Evolutionary conservation across 2,329 filamentous ascomycete genomes (phyloP), one percentile per base, ranked within the genome.

Genomic region (Aspergillus viridinutans): DNA sequence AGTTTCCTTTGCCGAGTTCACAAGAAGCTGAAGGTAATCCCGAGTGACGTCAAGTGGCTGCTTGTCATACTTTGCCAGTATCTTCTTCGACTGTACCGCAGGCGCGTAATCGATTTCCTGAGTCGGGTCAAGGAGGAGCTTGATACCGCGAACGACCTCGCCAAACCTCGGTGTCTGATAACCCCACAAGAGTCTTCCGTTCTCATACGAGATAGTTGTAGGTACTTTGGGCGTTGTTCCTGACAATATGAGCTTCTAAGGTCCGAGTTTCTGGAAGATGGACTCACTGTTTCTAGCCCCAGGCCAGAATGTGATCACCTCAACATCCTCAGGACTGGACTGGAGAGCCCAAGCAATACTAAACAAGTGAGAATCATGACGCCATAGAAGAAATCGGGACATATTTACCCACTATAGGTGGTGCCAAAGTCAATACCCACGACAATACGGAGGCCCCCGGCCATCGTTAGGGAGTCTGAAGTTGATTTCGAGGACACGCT

Each of bases 351-450:
- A 70, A 5, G 64, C 65, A 25, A 65, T 32, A 12, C 62, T 66
- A n/a, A 0, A 1, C 2, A 2, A 47, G 14, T 20, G 35, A 43
- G 3, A 53, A 10, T 3, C 3, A 26, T 4, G 53, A 28, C 23
- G 4, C n/a, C n/a, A 21, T 20, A 20, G 40, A 23, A 1, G 28
- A 6, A 7, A 38, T 3, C 10, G 2, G 35, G 14, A n/a, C 10
- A 8, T 5, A 40, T 55, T 48, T 55, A 69, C 66, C 69, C 67
- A 32, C 64, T 70, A 49, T 64, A 71, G 3, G 69, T 72, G 12
- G 67, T 72, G 1, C 67, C 69, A 53, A 71, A 72, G 49, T 72
- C 69, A 23, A 70, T 48, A 2, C 64, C 67, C 8, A 72, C 59
- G 20, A 68, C 53, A 7, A 70, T 38, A 49, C 59, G 49, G 6